Evolutionary conservation across 257 asterid species (phyloP).

Genomic region (Asclepias syriaca): DNA sequence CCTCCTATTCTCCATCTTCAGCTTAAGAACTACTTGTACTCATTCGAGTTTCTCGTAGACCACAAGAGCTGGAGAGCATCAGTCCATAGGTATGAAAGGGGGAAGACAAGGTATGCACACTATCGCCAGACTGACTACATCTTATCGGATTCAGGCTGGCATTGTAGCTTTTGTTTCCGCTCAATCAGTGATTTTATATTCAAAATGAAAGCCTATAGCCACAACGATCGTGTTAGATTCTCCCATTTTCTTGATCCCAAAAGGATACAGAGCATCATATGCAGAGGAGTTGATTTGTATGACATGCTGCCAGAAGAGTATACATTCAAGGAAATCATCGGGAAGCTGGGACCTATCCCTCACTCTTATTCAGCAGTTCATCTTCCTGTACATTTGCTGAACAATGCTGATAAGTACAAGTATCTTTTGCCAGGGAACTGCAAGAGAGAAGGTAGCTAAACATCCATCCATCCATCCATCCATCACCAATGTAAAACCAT

Average conservation of each 20-base stretch:
- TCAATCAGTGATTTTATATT: conserved; percentile 60
- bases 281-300: conserved; percentile 76
- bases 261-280: conserved; percentile 70
- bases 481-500: background rate
- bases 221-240: conserved; percentile 70
- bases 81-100: conserved; percentile 55
- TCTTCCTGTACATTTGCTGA: conserved; percentile 63
- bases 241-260: conserved; percentile 71
- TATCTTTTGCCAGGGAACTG: conserved; percentile 85
- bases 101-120: conserved; percentile 74
- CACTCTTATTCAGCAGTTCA: conserved; percentile 83
- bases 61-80: conserved; percentile 92
- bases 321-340: conserved; percentile 72
- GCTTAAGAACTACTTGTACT: conserved; percentile 65
- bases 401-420: conserved; percentile 52
- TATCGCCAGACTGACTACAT: conserved; percentile 63
- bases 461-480: background rate
- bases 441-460: conserved; percentile 56
- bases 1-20: conserved; percentile 77
- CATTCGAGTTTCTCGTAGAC: conserved; percentile 68
- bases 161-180: conserved; percentile 89
- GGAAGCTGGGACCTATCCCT: conserved; percentile 84
- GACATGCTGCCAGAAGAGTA: conserved; percentile 93
- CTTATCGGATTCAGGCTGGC: conserved; percentile 90
- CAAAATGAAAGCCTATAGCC: conserved; percentile 97